Base-by-base conservation (phyloP, 179 eudicot genomes). In the Sideroxylon spinosum region DNA sequence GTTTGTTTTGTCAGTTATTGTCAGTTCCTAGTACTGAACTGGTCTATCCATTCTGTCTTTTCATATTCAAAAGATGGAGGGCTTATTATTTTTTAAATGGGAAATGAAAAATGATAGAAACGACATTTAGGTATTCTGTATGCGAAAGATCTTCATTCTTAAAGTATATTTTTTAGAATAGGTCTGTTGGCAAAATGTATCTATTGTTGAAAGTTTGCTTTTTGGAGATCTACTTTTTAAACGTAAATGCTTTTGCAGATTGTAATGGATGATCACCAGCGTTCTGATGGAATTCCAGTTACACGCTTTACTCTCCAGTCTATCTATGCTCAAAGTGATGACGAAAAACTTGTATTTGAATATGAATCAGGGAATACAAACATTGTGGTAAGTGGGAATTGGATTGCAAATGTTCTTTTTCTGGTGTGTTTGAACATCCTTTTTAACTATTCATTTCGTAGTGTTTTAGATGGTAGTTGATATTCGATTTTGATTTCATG, bases 231-330 rank as follows among this genome's bases (percentile, higher is more conserved):
- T 0, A 9, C 7, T 74, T 37, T 62, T 75, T 23, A 75, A 13
- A 13, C 46, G 56, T 46, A 37, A 22, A 16, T 26, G 26, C 74
- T 63, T 61, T 22, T 76, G 86, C 93, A 96, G 99, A 96, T 96
- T 89, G 96, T 96, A 52, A 96, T 96, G 99, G 99, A 96, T 90
- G 98, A 96, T 81, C 95, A 90, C 83, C 96, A 89, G 71, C 97
- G 97, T 59, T 84, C 97, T 50, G 97, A 96, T 88, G 99, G 99
- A 79, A 96, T 96, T 80, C 96, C 99, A 44, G 92, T 91, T 22
- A 95, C 98, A 37, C 93, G 91, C 76, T 95, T 95, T 82, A 94
- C 89, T 62, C 98, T 95, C 76, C 96, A 92, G 79, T 95, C 99
- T 28, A 93, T 96, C 20, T 96, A 92, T 84, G 98, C 99, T 48